phyloP scores from a whole-genome alignment of 1,139 yeast genomes.

The Debaryomyces sp. region DNA sequence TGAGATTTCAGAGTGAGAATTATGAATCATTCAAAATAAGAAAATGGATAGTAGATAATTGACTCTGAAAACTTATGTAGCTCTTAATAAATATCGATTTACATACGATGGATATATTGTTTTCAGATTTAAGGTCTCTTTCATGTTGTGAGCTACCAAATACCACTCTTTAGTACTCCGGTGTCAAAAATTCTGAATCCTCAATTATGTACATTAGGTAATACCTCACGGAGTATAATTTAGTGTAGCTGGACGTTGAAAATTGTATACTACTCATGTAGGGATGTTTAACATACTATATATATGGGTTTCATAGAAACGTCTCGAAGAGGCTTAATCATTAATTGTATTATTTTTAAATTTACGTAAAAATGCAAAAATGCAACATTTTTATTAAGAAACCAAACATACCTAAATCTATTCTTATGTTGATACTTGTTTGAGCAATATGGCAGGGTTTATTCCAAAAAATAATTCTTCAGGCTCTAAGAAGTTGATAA shows the following conservation, averaged over 20 bases:
- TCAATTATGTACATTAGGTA: not conserved
- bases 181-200: not conserved
- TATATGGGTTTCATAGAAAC: too few species aligned
- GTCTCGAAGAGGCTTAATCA: too few species aligned
- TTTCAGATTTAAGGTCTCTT: not conserved
- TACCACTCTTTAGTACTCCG: not conserved
- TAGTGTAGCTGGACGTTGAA: not conserved
- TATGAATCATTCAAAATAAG: slow-evolving; percentile 1
- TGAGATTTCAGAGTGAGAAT: not conserved
- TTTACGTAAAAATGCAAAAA: too few species aligned
- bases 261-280: not conserved
- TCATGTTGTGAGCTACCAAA: not conserved
- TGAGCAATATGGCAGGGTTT: not conserved
- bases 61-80: slow-evolving; percentile 10
- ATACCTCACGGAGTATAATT: not conserved
- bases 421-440: too few species aligned
- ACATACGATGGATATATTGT: not conserved
- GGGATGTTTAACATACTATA: too few species aligned
- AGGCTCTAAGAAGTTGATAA: not conserved
- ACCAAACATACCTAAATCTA: too few species aligned
- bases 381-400: too few species aligned
- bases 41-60: not conserved
- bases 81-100: not conserved
- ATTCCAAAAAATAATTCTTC: not conserved
- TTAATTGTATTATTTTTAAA: too few species aligned